Evolutionary conservation across 2,329 filamentous ascomycete genomes (phyloP).

Genomic region (Aspergillus sp.): DNA sequence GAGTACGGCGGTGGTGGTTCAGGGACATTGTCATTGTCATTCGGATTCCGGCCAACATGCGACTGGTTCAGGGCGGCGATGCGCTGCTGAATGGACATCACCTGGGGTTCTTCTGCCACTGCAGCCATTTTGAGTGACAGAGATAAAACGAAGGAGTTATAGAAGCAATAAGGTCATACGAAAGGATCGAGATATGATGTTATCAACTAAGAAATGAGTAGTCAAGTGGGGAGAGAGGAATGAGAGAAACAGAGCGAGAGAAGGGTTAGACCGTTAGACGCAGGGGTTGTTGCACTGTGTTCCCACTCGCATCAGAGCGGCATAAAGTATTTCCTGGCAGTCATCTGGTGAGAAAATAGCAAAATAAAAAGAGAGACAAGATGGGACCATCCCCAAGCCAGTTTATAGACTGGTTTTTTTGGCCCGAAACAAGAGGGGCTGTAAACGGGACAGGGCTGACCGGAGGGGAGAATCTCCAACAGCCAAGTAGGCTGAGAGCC

Average conservation of each 20-base stretch:
- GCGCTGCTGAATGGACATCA: conserved; percentile 41
- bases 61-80: conserved; percentile 42
- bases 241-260: not conserved
- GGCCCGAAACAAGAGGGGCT: no score
- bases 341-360: no score
- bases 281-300: no score
- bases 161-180: not conserved
- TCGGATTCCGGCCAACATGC: conserved; percentile 23
- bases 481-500: no score
- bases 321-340: no score
- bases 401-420: no score
- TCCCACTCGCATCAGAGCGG: no score
- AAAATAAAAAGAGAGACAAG: no score
- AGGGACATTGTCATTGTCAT: conserved; percentile 25
- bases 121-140: not conserved
- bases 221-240: conserved; percentile 1
- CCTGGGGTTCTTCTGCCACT: conserved; percentile 32
- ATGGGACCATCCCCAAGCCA: no score
- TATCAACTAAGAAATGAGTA: not conserved
- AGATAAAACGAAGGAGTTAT: no score
- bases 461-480: no score
- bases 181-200: not conserved
- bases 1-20: conserved; percentile 12
- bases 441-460: no score
- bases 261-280: not conserved